Percentiles rank a stretch among this genome's conserved stretches.
phyloP scores from a whole-genome alignment of 176 grass and related monocot genomes.

The Zea luxurians region DNA sequence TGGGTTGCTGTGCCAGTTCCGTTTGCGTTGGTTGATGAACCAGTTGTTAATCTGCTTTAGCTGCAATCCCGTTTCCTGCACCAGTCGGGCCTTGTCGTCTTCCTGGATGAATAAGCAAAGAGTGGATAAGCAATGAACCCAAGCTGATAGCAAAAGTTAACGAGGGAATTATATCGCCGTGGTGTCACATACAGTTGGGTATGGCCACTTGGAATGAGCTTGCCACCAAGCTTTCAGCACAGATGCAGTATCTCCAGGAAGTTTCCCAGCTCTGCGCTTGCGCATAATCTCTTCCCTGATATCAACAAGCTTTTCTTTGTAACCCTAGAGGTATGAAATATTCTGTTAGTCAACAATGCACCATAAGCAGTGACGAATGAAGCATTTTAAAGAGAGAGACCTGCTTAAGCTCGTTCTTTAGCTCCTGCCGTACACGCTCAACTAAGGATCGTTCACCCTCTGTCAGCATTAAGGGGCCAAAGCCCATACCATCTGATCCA shows the following conservation, averaged over 20 bases:
- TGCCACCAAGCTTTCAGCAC: slow-evolving; percentile 95
- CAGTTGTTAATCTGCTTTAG: slow-evolving; percentile 99
- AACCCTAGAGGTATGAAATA: slow-evolving; percentile 54
- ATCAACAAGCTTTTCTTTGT: slow-evolving; percentile 96
- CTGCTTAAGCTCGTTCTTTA: slow-evolving; percentile 95
- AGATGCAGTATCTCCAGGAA: slow-evolving; percentile 86
- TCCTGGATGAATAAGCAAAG: slow-evolving; percentile 52
- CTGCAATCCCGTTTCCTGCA: slow-evolving; percentile 96
- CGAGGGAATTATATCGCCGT: not conserved
- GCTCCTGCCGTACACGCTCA: slow-evolving; percentile 87
- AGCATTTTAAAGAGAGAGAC: slow-evolving; percentile 29
- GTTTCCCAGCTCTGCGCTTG: slow-evolving; percentile 95
- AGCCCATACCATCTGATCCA: slow-evolving; percentile 79
- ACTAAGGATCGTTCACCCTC: slow-evolving; percentile 94
- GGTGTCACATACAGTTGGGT: slow-evolving; percentile 72
- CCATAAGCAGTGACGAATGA: not conserved
- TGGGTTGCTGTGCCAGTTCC: slow-evolving; percentile 95
- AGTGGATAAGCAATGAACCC: slow-evolving; percentile 24
- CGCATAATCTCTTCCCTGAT: slow-evolving; percentile 97
- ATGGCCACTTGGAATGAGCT: slow-evolving; percentile 96
- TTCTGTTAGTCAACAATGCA: slow-evolving; percentile 20
- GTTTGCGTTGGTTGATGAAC: slow-evolving; percentile 99
- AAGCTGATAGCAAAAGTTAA: slow-evolving; percentile 17
- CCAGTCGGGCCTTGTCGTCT: slow-evolving; percentile 84
- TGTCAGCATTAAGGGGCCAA: slow-evolving; percentile 85